A percentile compares a stretch with the other conserved stretches of the same genome.
Conservation (phyloP, 2,329 filamentous ascomycete genomes). For the Ambrosiella beaveri region DNA sequence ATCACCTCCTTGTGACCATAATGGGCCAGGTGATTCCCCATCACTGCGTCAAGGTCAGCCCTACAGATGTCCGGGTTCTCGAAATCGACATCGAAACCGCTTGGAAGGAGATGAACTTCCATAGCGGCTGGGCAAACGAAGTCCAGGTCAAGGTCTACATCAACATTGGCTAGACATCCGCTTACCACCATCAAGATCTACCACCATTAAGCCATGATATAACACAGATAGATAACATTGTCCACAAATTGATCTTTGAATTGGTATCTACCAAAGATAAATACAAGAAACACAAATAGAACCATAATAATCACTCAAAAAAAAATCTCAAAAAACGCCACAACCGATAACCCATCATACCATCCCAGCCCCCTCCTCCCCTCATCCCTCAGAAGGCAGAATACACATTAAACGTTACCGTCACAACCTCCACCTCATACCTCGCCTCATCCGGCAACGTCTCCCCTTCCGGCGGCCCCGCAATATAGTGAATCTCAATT, state of each 20-base stretch:
- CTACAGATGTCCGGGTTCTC: conserved; percentile 40
- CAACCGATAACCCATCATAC: neutral
- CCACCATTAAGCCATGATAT: neutral
- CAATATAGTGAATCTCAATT: conserved; percentile 62
- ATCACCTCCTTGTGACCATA: conserved; percentile 58
- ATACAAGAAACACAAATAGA: neutral
- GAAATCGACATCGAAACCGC: conserved; percentile 62
- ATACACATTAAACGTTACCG: conserved; percentile 46
- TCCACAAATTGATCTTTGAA: neutral
- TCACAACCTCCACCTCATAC: conserved; percentile 63
- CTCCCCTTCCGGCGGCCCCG: conserved; percentile 44
- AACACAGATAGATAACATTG: neutral
- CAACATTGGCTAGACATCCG: conserved; percentile 18
- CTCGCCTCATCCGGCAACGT: conserved; percentile 40
- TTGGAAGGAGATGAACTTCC: conserved; percentile 57
- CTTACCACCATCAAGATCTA: neutral
- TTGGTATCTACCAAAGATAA: neutral
- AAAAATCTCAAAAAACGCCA: neutral
- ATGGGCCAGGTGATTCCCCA: conserved; percentile 51
- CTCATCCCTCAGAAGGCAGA: conserved; percentile 3
- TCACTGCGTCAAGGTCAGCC: conserved; percentile 43
- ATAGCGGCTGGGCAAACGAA: conserved; percentile 66
- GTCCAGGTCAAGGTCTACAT: conserved; percentile 49
- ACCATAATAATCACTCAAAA: neutral
- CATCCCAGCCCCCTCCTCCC: neutral